Percentiles rank a stretch among this genome's conserved stretches.
Evolutionary conservation across 768 basidiomycete genomes (phyloP).

Genomic region (Tubosaeta brunneosetosa): DNA sequence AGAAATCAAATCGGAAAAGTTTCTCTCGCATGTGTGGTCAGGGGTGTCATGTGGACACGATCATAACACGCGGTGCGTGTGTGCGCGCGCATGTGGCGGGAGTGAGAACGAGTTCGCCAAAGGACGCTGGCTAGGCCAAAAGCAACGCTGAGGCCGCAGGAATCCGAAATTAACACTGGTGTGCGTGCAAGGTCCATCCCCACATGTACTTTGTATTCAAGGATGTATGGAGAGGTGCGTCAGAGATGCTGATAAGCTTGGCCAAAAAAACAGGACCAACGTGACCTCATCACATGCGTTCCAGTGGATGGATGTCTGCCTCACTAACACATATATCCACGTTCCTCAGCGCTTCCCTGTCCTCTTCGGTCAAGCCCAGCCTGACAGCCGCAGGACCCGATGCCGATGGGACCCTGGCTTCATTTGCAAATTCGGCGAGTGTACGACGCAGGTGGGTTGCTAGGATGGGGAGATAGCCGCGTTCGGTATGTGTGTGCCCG

Average conservation of each 20-base stretch:
- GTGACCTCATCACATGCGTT: conserved; percentile 44
- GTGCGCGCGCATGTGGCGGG: not conserved
- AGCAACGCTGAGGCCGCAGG: not conserved
- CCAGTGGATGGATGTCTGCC: conserved; percentile 70
- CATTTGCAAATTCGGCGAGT: conserved; percentile 30
- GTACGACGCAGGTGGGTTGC: conserved; percentile 61
- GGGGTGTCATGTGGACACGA: not conserved
- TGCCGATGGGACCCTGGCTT: conserved; percentile 15
- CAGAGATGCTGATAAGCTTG: not conserved
- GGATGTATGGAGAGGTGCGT: not conserved
- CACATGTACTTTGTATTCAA: not conserved
- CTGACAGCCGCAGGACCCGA: conserved; percentile 7
- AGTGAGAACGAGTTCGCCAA: not conserved
- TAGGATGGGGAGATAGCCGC: conserved; percentile 81
- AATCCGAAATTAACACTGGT: not conserved
- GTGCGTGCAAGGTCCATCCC: not conserved
- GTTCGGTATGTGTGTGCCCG: conserved; percentile 93
- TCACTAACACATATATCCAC: conserved; percentile 68
- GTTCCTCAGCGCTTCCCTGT: conserved; percentile 22
- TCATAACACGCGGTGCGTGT: not conserved
- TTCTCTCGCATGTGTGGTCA: not conserved
- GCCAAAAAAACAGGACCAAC: not conserved
- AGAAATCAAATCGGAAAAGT: not conserved
- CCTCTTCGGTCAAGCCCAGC: conserved; percentile 28
- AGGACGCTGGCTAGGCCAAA: not conserved